These are phyloP conservation scores for Panaeolus cyanescens DNA, from an alignment of 768 basidiomycete genomes.

Conservation along the genomic window DNA sequence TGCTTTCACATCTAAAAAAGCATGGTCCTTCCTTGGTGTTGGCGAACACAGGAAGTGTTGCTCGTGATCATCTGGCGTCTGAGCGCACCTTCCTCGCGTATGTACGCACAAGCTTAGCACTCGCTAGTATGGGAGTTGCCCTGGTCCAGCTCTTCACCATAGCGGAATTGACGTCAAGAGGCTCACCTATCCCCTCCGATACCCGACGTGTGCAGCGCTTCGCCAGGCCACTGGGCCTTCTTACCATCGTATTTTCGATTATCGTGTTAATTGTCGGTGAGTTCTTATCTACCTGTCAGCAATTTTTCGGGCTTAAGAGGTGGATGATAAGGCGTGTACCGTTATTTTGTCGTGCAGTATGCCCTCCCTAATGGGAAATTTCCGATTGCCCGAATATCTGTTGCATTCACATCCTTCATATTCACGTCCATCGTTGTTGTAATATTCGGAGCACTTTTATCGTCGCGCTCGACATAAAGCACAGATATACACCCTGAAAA, in stretches of 20 bases:
- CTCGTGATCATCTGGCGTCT: slow-evolving; percentile 64
- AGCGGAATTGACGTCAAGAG: slow-evolving; percentile 15
- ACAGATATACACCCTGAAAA: too few species aligned
- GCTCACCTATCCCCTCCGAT: neutral
- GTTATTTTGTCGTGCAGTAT: slow-evolving; percentile 22
- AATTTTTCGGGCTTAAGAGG: neutral
- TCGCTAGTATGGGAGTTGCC: slow-evolving; percentile 59
- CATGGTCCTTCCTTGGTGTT: slow-evolving; percentile 32
- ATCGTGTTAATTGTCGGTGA: slow-evolving; percentile 19
- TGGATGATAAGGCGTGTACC: slow-evolving; percentile 13
- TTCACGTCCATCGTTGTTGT: slow-evolving; percentile 17
- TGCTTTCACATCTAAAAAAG: neutral
- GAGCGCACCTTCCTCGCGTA: slow-evolving; percentile 69
- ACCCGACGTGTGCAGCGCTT: slow-evolving; percentile 15
- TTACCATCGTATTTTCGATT: slow-evolving; percentile 16
- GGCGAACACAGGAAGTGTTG: slow-evolving; percentile 63
- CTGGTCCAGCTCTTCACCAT: slow-evolving; percentile 26
- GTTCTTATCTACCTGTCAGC: neutral
- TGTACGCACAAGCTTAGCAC: slow-evolving; percentile 61
- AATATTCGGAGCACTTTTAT: slow-evolving; percentile 19
- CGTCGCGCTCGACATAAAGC: neutral
- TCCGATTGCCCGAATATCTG: slow-evolving; percentile 20
- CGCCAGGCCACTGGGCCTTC: slow-evolving; percentile 19
- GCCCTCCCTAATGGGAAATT: slow-evolving; percentile 21
- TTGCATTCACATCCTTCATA: slow-evolving; percentile 18